phyloP scores from a whole-genome alignment of 805 yeast genomes.

The Nadsonia fulvescens region DNA sequence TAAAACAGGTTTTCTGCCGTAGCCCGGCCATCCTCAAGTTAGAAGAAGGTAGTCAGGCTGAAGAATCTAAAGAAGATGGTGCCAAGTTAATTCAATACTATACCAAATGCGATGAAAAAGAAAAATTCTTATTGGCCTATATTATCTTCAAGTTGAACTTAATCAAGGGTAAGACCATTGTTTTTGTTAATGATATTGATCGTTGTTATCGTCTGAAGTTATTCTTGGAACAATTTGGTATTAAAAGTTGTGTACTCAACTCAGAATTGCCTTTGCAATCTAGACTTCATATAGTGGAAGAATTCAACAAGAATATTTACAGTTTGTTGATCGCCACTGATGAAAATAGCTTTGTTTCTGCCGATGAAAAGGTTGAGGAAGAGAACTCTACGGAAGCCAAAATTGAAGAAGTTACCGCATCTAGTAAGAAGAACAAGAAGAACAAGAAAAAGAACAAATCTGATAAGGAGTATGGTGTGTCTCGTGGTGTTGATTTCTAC shows the following conservation, averaged over 20 bases:
- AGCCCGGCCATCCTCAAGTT: slow-evolving; percentile 63
- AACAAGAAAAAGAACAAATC: slow-evolving; percentile 19
- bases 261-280: slow-evolving; percentile 88
- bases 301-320: slow-evolving; percentile 80
- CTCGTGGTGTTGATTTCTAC: slow-evolving; percentile 91
- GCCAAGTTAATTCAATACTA: slow-evolving; percentile 72
- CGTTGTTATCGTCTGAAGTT: slow-evolving; percentile 85
- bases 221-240: slow-evolving; percentile 88
- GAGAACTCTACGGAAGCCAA: slow-evolving; percentile 12
- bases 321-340: slow-evolving; percentile 86
- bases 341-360: slow-evolving; percentile 46
- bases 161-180: slow-evolving; percentile 76
- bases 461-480: slow-evolving; percentile 78
- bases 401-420: slow-evolving; percentile 5
- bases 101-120: slow-evolving; percentile 74
- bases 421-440: slow-evolving; percentile 7
- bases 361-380: slow-evolving; percentile 8
- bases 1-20: slow-evolving; percentile 66
- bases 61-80: slow-evolving; percentile 19
- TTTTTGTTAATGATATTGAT: slow-evolving; percentile 87
- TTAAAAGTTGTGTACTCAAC: slow-evolving; percentile 72
- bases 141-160: slow-evolving; percentile 79
- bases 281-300: slow-evolving; percentile 86
- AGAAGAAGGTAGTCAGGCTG: slow-evolving; percentile 45
- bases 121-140: slow-evolving; percentile 76